phyloP scores from a whole-genome alignment of 2,329 filamentous ascomycete genomes.

The Tolypocladium tundrense region DNA sequence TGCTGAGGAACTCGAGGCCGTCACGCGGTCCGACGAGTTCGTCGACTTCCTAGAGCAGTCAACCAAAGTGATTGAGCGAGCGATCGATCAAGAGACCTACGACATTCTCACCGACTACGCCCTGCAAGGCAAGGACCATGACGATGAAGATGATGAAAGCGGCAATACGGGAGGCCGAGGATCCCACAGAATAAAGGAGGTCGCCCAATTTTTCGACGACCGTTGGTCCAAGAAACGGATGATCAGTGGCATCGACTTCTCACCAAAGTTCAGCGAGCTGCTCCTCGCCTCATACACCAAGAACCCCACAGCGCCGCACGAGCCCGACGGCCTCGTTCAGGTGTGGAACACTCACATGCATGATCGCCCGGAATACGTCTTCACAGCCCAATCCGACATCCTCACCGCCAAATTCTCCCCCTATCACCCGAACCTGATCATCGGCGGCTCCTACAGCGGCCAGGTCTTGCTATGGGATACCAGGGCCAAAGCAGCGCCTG shows the following conservation, averaged over 20 bases:
- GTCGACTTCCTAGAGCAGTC: conserved; percentile 91
- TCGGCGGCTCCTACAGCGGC: conserved; percentile 92
- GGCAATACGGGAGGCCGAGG: conserved; percentile 62
- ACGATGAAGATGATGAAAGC: conserved; percentile 73
- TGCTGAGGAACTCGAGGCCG: conserved; percentile 77
- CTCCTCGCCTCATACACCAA: conserved; percentile 94
- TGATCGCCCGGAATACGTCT: conserved; percentile 89
- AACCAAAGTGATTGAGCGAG: conserved; percentile 93
- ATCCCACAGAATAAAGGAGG: conserved; percentile 69
- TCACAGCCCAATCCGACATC: conserved; percentile 92
- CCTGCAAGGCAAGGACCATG: conserved; percentile 60
- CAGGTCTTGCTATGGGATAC: conserved; percentile 98
- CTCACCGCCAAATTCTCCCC: conserved; percentile 96
- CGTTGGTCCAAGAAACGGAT: conserved; percentile 96
- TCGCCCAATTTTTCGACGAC: conserved; percentile 89
- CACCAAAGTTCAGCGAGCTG: conserved; percentile 87
- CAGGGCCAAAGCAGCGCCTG: conserved; percentile 74
- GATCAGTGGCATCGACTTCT: conserved; percentile 93
- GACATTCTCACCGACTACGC: conserved; percentile 95
- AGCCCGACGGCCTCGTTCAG: conserved; percentile 86
- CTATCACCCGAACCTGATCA: conserved; percentile 91
- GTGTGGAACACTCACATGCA: conserved; percentile 97
- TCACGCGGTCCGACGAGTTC: conserved; percentile 88
- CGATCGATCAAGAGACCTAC: conserved; percentile 82
- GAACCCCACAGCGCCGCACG: conserved; percentile 87